Evolutionary conservation across 2,329 filamentous ascomycete species (phyloP).

Genomic region (Myrmaecium sp.): DNA sequence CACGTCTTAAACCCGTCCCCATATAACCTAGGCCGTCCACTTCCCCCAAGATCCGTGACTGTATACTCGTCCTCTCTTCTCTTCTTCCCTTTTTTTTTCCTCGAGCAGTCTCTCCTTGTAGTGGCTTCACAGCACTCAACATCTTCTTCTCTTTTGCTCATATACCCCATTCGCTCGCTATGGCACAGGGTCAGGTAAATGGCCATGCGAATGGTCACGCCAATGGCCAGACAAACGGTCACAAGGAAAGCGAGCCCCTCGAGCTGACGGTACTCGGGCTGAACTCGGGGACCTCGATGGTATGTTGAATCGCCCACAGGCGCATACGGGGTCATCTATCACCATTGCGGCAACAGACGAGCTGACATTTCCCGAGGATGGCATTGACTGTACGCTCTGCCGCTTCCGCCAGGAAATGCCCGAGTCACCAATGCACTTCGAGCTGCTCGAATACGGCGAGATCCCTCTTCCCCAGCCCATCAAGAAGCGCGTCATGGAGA

Average conservation of each 20-base stretch:
- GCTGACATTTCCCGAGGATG: no score
- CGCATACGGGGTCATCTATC: not conserved
- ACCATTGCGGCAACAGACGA: not conserved
- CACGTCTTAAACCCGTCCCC: no score
- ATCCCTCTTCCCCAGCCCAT: conserved; percentile 35
- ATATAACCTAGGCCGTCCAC: no score
- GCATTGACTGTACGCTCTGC: conserved; percentile 42
- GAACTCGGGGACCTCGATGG: conserved; percentile 35
- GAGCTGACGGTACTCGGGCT: conserved; percentile 38
- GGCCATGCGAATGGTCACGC: conserved; percentile 6
- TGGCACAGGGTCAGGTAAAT: no score
- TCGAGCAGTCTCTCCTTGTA: no score
- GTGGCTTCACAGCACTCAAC: no score
- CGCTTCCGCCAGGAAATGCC: conserved; percentile 37
- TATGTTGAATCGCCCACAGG: not conserved
- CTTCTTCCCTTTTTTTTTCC: no score
- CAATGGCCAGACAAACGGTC: conserved; percentile 5
- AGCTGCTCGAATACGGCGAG: conserved; percentile 40
- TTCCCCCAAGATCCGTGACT: no score
- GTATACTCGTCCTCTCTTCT: no score
- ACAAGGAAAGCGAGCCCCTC: conserved; percentile 15
- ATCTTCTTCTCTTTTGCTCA: no score
- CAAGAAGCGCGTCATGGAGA: conserved; percentile 39
- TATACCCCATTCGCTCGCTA: no score
- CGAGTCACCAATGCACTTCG: conserved; percentile 36